Percentiles rank a stretch among this genome's conserved stretches.
These are phyloP conservation scores for Lepiota venenata DNA, from an alignment of 768 basidiomycete genomes.

Conservation along the genomic window DNA sequence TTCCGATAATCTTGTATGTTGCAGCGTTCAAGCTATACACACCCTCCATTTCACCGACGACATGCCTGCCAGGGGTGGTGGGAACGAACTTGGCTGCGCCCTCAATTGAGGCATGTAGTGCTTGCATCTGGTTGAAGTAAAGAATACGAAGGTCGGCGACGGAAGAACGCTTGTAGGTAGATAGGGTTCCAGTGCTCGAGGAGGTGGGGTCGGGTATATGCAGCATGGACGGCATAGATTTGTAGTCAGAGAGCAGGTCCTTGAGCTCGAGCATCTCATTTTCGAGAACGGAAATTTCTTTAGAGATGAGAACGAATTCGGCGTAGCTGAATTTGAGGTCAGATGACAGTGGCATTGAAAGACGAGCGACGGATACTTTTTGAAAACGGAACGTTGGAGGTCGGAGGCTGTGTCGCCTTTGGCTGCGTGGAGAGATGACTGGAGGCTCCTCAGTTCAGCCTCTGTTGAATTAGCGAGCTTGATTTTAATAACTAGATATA, in stretches of 20 bases:
- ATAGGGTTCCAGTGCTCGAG: constrained; percentile 41
- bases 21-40: constrained; percentile 87
- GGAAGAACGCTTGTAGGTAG: constrained; percentile 71
- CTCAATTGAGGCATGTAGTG: constrained; percentile 85
- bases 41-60: constrained; percentile 81
- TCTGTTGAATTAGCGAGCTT: constrained; percentile 90
- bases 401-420: constrained; percentile 76
- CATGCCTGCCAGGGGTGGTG: constrained; percentile 85
- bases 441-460: constrained; percentile 70
- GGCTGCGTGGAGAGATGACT: constrained; percentile 68
- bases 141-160: constrained; percentile 93
- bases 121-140: constrained; percentile 93
- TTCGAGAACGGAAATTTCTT: constrained; percentile 94
- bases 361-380: constrained; percentile 57
- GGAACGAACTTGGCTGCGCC: constrained; percentile 96
- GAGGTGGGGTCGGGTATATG: constrained; percentile 84
- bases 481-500: constrained; percentile 56
- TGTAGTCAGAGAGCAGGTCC: constrained; percentile 92
- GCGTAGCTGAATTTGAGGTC: constrained; percentile 64
- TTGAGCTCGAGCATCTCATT: constrained; percentile 98
- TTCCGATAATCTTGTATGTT: constrained; percentile 88
- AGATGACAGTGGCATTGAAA: background rate
- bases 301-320: constrained; percentile 94
- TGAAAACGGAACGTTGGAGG: constrained; percentile 90
- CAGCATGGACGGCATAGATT: constrained; percentile 89